These are phyloP conservation scores for Nakazawaea holstii DNA, from an alignment of 805 yeast genomes.

Conservation along the genomic window DNA sequence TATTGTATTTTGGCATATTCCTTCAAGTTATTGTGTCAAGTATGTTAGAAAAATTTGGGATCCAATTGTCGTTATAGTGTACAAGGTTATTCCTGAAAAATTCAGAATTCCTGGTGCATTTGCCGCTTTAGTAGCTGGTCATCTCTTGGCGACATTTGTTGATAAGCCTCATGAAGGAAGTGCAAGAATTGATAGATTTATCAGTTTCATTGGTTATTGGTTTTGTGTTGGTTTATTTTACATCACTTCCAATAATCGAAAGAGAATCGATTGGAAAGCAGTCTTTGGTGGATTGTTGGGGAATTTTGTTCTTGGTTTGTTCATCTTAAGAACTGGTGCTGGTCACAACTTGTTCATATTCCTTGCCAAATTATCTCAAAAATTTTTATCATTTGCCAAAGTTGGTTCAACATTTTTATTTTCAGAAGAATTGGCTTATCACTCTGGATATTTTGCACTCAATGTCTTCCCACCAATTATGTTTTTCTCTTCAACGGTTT, in stretches of 20 bases:
- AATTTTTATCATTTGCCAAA: conserved; percentile 51
- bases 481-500: conserved; percentile 59
- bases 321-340: conserved; percentile 52
- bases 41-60: conserved; percentile 24
- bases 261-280: conserved; percentile 48
- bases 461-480: conserved; percentile 58
- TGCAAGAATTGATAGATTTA: conserved; percentile 49
- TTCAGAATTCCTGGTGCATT: conserved; percentile 37
- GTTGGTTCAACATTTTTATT: conserved; percentile 60
- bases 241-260: conserved; percentile 39
- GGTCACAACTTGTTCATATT: conserved; percentile 62
- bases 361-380: conserved; percentile 51
- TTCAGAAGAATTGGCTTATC: conserved; percentile 29
- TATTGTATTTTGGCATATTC: conserved; percentile 36
- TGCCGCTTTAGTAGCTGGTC: conserved; percentile 37
- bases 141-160: conserved; percentile 49
- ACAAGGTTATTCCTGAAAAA: conserved; percentile 35
- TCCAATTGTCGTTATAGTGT: conserved; percentile 26
- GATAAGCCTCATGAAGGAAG: conserved; percentile 41
- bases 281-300: conserved; percentile 55
- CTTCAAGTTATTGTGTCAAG: conserved; percentile 18
- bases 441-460: conserved; percentile 44
- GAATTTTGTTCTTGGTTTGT: conserved; percentile 55
- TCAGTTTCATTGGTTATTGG: conserved; percentile 50
- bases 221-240: conserved; percentile 41